Evolutionary conservation across 768 basidiomycete species (phyloP).

Genomic region (Mycena chlorophos): DNA sequence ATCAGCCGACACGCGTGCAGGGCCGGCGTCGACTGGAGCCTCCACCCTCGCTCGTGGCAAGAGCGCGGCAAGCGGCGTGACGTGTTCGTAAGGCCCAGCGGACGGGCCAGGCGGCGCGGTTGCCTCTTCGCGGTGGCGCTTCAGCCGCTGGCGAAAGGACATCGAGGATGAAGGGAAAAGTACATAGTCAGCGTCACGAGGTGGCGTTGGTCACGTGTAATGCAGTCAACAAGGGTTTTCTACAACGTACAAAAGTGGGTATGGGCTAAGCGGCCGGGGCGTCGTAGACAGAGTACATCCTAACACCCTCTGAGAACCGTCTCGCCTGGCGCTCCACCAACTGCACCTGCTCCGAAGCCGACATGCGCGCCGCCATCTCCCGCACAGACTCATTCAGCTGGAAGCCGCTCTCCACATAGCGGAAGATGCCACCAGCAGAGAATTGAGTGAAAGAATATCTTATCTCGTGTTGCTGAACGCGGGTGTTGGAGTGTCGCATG

Average conservation of each 20-base stretch:
- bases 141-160: not conserved
- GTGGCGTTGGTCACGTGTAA: not conserved
- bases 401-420: slow-evolving; percentile 22
- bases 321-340: not conserved
- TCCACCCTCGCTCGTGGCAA: not conserved
- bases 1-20: not conserved
- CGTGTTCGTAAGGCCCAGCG: not conserved
- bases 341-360: not conserved
- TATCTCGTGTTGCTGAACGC: slow-evolving; percentile 6
- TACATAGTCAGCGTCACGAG: not conserved
- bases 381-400: not conserved
- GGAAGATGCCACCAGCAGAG: slow-evolving; percentile 19
- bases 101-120: not conserved
- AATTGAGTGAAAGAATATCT: slow-evolving; percentile 22
- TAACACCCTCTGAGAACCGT: not conserved
- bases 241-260: not conserved
- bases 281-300: not conserved
- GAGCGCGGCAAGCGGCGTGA: not conserved
- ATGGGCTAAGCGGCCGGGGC: not conserved
- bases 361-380: not conserved
- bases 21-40: not conserved
- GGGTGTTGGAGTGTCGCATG: slow-evolving; percentile 9
- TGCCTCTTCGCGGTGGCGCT: not conserved
- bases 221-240: not conserved
- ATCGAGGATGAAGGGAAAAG: not conserved